phyloP scores from a whole-genome alignment of 106 monocot species.

The Platanthera guangdongensis region DNA sequence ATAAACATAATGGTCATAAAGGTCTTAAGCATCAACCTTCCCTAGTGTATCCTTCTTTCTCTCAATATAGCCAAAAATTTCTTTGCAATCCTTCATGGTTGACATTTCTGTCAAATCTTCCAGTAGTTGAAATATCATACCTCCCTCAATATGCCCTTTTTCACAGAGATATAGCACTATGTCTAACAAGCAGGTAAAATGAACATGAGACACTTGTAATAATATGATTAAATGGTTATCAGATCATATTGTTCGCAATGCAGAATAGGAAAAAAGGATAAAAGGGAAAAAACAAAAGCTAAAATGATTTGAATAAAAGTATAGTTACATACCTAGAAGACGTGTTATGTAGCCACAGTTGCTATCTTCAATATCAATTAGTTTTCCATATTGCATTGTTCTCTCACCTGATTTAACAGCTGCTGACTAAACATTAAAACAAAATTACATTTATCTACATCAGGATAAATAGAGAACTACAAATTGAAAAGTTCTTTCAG shows the following conservation, averaged over 20 bases:
- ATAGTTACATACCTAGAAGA: constrained; percentile 61
- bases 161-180: constrained; percentile 90
- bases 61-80: constrained; percentile 95
- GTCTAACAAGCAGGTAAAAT: constrained; percentile 36
- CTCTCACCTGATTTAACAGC: constrained; percentile 79
- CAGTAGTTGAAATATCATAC: constrained; percentile 97
- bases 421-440: constrained; percentile 44
- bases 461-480: neutral
- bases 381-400: constrained; percentile 68
- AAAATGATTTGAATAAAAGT: neutral
- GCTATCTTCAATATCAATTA: constrained; percentile 49
- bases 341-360: constrained; percentile 55
- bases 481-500: neutral
- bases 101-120: constrained; percentile 99
- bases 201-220: constrained; percentile 4
- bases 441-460: neutral
- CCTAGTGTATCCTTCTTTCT: constrained; percentile 94
- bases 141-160: constrained; percentile 95
- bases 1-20: neutral
- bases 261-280: neutral
- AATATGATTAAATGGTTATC: neutral
- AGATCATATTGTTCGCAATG: constrained; percentile 4
- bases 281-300: neutral
- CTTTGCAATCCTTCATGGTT: constrained; percentile 97
- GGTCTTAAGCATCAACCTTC: constrained; percentile 38